phyloP scores from a whole-genome alignment of 495 filamentous ascomycete genomes.

The Neurospora sp. region DNA sequence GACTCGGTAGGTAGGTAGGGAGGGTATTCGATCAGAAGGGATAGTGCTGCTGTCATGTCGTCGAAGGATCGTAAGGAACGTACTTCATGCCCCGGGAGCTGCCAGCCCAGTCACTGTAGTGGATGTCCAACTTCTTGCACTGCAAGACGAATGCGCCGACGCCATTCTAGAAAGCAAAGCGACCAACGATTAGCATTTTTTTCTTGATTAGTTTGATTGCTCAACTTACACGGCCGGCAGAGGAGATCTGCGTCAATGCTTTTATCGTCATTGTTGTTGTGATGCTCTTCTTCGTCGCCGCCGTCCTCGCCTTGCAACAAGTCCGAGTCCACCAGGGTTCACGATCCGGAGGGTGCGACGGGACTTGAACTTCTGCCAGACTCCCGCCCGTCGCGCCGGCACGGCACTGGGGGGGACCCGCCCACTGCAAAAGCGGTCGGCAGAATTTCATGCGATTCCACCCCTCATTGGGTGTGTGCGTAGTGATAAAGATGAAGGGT shows the following conservation, averaged over 20 bases:
- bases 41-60: not conserved
- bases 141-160: slow-evolving; percentile 93
- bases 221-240: slow-evolving; percentile 48
- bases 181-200: not conserved
- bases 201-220: not conserved
- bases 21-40: not conserved
- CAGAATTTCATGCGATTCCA: slow-evolving; percentile 6
- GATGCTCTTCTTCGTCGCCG: slow-evolving; percentile 13
- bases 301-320: slow-evolving; percentile 5
- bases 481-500: not conserved
- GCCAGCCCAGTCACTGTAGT: slow-evolving; percentile 93
- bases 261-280: slow-evolving; percentile 52
- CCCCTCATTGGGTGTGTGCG: not conserved
- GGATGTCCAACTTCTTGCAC: slow-evolving; percentile 90
- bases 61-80: slow-evolving; percentile 14
- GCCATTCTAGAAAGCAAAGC: slow-evolving; percentile 61
- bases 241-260: slow-evolving; percentile 48
- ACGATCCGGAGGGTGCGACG: slow-evolving; percentile 11
- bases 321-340: slow-evolving; percentile 3
- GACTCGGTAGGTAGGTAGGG: not conserved
- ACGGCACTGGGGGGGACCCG: not conserved
- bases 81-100: slow-evolving; percentile 93
- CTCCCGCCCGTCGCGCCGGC: not conserved
- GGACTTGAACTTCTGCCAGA: not conserved
- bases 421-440: not conserved